These are phyloP conservation scores for Rhododendron griersonianum DNA, from an alignment of 148 eudicot genomes.

Conservation along the genomic window DNA sequence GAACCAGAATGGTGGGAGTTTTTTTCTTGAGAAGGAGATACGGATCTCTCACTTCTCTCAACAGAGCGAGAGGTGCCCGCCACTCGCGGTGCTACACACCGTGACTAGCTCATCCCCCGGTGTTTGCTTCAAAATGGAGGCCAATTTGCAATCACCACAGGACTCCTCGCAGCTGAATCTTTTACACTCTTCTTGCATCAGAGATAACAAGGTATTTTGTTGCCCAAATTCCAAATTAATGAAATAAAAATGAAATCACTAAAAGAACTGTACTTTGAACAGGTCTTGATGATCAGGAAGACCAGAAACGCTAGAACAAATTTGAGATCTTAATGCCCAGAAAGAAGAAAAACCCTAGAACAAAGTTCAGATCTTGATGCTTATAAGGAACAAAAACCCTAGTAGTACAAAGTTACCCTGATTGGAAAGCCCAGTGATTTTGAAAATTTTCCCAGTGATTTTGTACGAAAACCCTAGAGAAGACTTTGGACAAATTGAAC, in stretches of 20 bases:
- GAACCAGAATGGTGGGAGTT: slow-evolving; percentile 29
- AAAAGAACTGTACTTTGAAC: not conserved
- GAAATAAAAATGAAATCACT: not conserved
- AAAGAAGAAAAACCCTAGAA: not conserved
- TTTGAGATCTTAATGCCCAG: not conserved
- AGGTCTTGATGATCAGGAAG: not conserved
- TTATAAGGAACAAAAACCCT: not conserved
- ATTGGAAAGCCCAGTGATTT: not conserved
- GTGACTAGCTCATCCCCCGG: slow-evolving; percentile 39
- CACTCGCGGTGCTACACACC: slow-evolving; percentile 83
- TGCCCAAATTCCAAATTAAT: slow-evolving; percentile 17
- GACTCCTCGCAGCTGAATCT: slow-evolving; percentile 54
- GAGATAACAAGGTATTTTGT: slow-evolving; percentile 84
- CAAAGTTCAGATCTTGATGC: too few species aligned
- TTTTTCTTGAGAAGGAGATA: slow-evolving; percentile 43
- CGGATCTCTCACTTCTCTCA: slow-evolving; percentile 60
- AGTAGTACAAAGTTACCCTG: slow-evolving; percentile 2
- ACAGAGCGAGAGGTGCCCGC: slow-evolving; percentile 88
- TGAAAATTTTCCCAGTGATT: too few species aligned
- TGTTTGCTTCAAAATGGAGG: slow-evolving; percentile 78
- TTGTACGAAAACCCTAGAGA: not conserved
- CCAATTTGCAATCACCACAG: slow-evolving; percentile 29
- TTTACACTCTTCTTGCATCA: slow-evolving; percentile 83
- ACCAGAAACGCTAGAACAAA: slow-evolving; percentile 2
- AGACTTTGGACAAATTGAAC: slow-evolving; percentile 17